Evolutionary conservation across 345 rosid genomes (phyloP), one percentile per base, ranked within the genome.

Genomic region (Syzygium aqueum): DNA sequence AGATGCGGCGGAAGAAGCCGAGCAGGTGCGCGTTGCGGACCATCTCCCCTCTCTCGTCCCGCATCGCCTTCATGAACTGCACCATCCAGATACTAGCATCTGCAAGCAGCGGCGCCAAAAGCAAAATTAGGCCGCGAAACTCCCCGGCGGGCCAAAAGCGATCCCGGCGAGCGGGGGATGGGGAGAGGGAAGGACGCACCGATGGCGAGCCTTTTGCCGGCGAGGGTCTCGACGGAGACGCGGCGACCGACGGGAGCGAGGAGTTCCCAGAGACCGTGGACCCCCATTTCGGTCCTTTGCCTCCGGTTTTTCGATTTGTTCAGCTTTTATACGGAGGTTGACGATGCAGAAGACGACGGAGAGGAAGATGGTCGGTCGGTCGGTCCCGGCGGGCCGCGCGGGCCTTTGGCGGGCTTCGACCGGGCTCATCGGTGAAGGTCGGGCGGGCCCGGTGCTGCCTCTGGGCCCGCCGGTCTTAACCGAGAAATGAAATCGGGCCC

Each of bases 41-140:
- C 99, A 97, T 97, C 89, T 97, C 98, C 37, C 99, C 99, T 86
- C 92, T 95, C 77, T 97, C 99, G 65, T 97, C 99, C 67, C 99
- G 92, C 99, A 97, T 97, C 15, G 99, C 99, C 91, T 96, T 97
- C 92, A 97, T 95, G 92, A 97, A 97, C 89, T 97, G 99, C 67
- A 97, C 92, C 96, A 97, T 93, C 99, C 99, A 96, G 89, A 97
- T 97, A 77, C 99, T 97, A 86, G 99, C 99, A 89, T 97, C 99
- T 96, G 88, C 30, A 43, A 43, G 46, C 46, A 86, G 85, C 56
- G 27, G 33, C 56, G 14, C 37, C 37, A 65, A 14, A 22, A 6
- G 5, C 19, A 67, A 88, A 52, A 85, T 51, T 23, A 61, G 28
- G 30, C 25, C 25, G 85, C 37, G 22, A 65, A 87, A 2, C 14